These are phyloP conservation scores for Apodospora peruviana DNA, from an alignment of 495 filamentous ascomycete genomes.

Conservation along the genomic window DNA sequence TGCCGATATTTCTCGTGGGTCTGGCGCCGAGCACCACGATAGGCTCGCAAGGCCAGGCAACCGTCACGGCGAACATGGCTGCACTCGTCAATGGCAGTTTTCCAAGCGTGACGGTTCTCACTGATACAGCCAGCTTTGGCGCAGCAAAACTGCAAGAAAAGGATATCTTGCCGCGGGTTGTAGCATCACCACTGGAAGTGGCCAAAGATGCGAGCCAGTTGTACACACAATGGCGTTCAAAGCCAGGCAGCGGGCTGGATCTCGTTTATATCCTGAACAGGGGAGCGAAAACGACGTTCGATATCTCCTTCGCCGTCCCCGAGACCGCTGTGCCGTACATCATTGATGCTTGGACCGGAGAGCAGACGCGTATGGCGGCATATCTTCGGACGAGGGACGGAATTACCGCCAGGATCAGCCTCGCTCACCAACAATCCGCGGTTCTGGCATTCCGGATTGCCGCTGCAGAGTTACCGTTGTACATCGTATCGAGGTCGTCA, in stretches of 20 bases:
- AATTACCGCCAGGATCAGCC: slow-evolving; percentile 22
- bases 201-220: slow-evolving; percentile 27
- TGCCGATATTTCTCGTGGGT: slow-evolving; percentile 38
- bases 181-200: slow-evolving; percentile 16
- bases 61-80: slow-evolving; percentile 7
- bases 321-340: slow-evolving; percentile 28
- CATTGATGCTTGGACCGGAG: slow-evolving; percentile 39
- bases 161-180: slow-evolving; percentile 17
- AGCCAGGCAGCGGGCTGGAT: slow-evolving; percentile 10
- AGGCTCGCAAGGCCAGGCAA: slow-evolving; percentile 6
- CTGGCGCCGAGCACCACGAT: slow-evolving; percentile 23
- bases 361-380: slow-evolving; percentile 23
- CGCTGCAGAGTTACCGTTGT: slow-evolving; percentile 10
- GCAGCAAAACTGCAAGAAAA: slow-evolving; percentile 8
- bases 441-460: slow-evolving; percentile 29
- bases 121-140: slow-evolving; percentile 6
- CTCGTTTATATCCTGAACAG: slow-evolving; percentile 40
- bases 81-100: slow-evolving; percentile 11
- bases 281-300: slow-evolving; percentile 10
- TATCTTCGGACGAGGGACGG: slow-evolving; percentile 19
- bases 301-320: slow-evolving; percentile 21
- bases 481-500: slow-evolving; percentile 11
- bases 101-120: slow-evolving; percentile 15
- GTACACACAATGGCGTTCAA: slow-evolving; percentile 29
- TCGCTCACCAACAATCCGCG: slow-evolving; percentile 30